Percentiles rank a stretch among this genome's conserved stretches.
These are phyloP conservation scores for Calonectria multiphialidica DNA, from an alignment of 2,329 filamentous ascomycete genomes.

Conservation along the genomic window DNA sequence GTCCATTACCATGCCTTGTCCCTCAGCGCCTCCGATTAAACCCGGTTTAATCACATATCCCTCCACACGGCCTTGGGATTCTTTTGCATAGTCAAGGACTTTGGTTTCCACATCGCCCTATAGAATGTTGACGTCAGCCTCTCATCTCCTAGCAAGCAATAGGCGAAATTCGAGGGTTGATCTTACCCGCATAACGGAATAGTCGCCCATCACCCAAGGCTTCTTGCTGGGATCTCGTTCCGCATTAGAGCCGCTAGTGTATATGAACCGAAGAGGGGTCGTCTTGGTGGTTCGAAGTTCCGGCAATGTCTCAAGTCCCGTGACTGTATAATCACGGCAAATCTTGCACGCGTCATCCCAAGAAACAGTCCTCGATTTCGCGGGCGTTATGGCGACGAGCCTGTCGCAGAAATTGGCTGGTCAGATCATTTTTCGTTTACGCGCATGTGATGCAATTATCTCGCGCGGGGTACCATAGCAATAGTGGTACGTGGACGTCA, in stretches of 20 bases:
- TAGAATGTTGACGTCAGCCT: neutral
- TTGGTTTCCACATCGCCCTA: slow-evolving; percentile 61
- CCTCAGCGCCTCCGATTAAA: slow-evolving; percentile 46
- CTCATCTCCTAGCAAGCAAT: neutral
- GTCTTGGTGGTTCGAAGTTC: slow-evolving; percentile 33
- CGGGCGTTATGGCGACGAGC: slow-evolving; percentile 56
- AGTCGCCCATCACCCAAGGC: slow-evolving; percentile 53
- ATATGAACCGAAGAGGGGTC: slow-evolving; percentile 60
- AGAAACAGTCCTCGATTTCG: slow-evolving; percentile 43
- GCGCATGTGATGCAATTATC: neutral
- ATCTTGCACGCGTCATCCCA: slow-evolving; percentile 54
- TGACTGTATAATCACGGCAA: slow-evolving; percentile 51
- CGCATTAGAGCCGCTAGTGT: slow-evolving; percentile 59
- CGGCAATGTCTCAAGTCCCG: slow-evolving; percentile 50
- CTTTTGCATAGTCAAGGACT: slow-evolving; percentile 55
- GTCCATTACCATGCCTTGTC: slow-evolving; percentile 10
- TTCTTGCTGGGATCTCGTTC: slow-evolving; percentile 60
- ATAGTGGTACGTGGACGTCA: neutral
- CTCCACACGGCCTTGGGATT: slow-evolving; percentile 53
- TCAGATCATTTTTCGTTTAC: neutral
- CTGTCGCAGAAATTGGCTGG: slow-evolving; percentile 7
- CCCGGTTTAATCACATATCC: slow-evolving; percentile 57
- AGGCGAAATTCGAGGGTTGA: neutral
- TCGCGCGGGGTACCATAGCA: neutral
- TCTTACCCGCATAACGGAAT: slow-evolving; percentile 60